Evolutionary conservation across 2,329 filamentous ascomycete species (phyloP).

Genomic region (Apiospora arundinis): DNA sequence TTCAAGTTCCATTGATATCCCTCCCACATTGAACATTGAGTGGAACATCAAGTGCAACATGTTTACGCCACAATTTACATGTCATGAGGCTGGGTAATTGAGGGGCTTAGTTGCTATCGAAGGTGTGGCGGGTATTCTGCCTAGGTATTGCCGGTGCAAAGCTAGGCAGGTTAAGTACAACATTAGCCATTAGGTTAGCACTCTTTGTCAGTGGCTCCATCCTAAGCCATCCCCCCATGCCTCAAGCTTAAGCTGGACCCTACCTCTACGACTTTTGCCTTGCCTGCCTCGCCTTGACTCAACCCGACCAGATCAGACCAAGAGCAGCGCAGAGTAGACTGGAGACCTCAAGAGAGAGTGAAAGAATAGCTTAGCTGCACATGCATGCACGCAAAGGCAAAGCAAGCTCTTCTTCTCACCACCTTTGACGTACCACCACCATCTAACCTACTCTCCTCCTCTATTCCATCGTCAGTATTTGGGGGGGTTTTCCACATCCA

Average conservation of each 20-base stretch:
- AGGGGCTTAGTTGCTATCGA: background rate
- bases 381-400: background rate
- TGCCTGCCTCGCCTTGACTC: background rate
- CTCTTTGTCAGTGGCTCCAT: background rate
- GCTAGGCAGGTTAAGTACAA: background rate
- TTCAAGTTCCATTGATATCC: too few relatives aligned
- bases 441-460: background rate
- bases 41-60: background rate
- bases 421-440: background rate
- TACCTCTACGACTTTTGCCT: background rate
- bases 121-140: conserved; percentile 8
- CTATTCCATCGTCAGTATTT: background rate
- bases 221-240: background rate
- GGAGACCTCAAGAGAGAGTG: background rate
- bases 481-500: background rate
- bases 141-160: conserved; percentile 9
- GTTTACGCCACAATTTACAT: background rate
- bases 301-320: background rate
- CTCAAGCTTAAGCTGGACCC: conserved; percentile 13
- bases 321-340: background rate
- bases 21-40: too few relatives aligned
- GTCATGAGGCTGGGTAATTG: background rate
- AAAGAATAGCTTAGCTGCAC: conserved; percentile 9
- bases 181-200: background rate
- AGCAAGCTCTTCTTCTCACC: conserved; percentile 16